Base-by-base conservation (phyloP, 192 early-diverging fungal genomes). In the Nowakowskiella sp. region DNA sequence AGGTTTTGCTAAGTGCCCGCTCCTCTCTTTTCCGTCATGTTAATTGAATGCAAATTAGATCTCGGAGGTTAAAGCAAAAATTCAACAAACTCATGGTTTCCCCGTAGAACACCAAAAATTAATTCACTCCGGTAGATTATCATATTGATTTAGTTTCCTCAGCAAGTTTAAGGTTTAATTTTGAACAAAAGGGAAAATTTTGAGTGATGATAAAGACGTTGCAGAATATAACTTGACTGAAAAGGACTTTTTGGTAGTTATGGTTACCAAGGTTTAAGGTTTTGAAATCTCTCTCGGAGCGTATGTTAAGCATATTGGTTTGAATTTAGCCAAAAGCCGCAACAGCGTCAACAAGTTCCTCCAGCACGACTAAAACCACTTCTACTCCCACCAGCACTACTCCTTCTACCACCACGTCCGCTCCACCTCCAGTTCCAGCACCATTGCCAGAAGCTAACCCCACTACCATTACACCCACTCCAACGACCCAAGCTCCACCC, bases 221-320 rank as follows among this genome's bases (percentile, higher is more conserved):
- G 78, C 67, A 16, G 76, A 83, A 26, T 81, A 81, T 56, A 83
- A 86, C 26, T 86, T 95, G 49, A 73, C 56, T 19, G 94, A 97
- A 60, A 92, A 86, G 65, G 89, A 92, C 52, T 97, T 97, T 65
- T 69, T 97, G 62, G 94, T 97, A 33, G 76, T 92, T 5, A 97
- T 97, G 94, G 82, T 88, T 6, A 78, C 83, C 58, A 95, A 95
- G 83, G 85, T 87, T 75, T 9, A 7, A 25, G 21, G 27, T 6
- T 31, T 13, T 49, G 28, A 16, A 1, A 29, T 48, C 13, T 23
- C 8, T 22, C 21, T 21, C 31, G 30, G 32, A 47, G 19, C n/a
- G n/a, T n/a, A n/a, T n/a, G n/a, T n/a, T n/a, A n/a, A n/a, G n/a
- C n/a, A n/a, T n/a, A n/a, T n/a, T n/a, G 61, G 27, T n/a, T 51